Base-by-base conservation (phyloP, 257 asterid species). In the Striga asiatica region DNA sequence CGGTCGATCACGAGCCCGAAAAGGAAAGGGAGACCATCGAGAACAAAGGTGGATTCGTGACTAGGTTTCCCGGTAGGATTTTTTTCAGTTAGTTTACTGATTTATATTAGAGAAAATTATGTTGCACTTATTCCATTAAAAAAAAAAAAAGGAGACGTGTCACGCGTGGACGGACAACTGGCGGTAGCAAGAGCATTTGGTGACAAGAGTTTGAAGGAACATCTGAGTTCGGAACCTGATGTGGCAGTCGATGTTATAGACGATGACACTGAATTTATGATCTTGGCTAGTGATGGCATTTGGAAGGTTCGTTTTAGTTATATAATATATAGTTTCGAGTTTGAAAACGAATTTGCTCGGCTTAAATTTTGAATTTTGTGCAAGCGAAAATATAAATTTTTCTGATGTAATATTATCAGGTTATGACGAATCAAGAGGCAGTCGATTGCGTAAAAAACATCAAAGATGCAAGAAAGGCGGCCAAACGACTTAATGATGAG, bases 151-250 rank as follows among this genome's bases (percentile, higher is more conserved):
- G 98, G 98, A 59, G 98, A 91, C 5, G 98, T 91, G 50, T 49
- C 94, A 1, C 95, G 97, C 5, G 98, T 91, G 22, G 98, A 91
- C 57, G 98, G 95, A 20, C 88, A 80, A 52, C 61, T 91, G 56
- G 98, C 98, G 1, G 98, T 91, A 14, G 94, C 98, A 37, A 80
- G 98, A 76, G 98, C 98, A 35, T 91, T 91, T 60, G 98, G 98
- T 8, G 98, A 91, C 67, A 91, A 87, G 78, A 78, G 76, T 68
- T 64, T 91, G 76, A 91, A 91, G 78, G 78, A 64, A 31, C 98
- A 87, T 67, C 88, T 91, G 23, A 91, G 97, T 49, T 78, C 96
- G 13, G 96, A 87, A 64, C 98, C 98, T 4, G 77, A 82, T 62
- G 82, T 87, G 47, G 31, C 27, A 1, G 76, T 77, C 3, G 94